phyloP scores from a whole-genome alignment of 2,329 filamentous ascomycete species.

The Cercospora brassicicola region DNA sequence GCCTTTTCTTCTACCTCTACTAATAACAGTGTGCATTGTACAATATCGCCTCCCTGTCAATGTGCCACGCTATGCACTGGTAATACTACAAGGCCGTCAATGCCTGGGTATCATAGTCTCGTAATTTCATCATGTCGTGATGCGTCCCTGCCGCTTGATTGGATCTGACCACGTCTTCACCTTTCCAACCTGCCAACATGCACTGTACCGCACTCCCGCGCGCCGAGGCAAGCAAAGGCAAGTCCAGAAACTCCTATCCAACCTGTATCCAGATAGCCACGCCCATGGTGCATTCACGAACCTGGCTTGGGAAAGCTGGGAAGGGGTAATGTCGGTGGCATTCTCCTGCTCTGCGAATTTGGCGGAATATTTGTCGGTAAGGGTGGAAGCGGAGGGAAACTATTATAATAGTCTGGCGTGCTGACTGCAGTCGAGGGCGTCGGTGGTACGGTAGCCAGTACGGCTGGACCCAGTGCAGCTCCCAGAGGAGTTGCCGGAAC shows the following conservation, averaged over 20 bases:
- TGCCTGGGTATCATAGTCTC: conserved; percentile 4
- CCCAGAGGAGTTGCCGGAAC: conserved; percentile 85
- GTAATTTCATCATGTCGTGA: conserved; percentile 9
- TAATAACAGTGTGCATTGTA: not conserved
- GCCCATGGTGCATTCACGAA: not conserved
- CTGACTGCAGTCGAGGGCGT: conserved; percentile 19
- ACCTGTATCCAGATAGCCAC: not conserved
- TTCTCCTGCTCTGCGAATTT: conserved; percentile 6
- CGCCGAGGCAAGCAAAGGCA: not conserved
- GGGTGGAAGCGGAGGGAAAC: conserved; percentile 16
- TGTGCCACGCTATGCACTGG: not conserved
- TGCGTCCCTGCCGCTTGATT: conserved; percentile 3
- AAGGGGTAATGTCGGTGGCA: conserved; percentile 14
- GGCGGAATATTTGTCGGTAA: conserved; percentile 4
- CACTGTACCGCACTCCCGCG: not conserved
- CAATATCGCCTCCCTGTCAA: not conserved
- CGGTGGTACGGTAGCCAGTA: conserved; percentile 72
- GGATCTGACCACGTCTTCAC: not conserved
- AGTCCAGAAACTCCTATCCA: not conserved
- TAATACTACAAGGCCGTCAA: not conserved
- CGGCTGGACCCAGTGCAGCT: conserved; percentile 83
- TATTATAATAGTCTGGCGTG: conserved; percentile 24
- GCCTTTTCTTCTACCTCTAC: not conserved
- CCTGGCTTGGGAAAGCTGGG: conserved; percentile 17
- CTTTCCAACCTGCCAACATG: not conserved